These are phyloP conservation scores for Fusarium dimerum DNA, from an alignment of 2,329 filamentous ascomycete genomes.

Conservation along the genomic window DNA sequence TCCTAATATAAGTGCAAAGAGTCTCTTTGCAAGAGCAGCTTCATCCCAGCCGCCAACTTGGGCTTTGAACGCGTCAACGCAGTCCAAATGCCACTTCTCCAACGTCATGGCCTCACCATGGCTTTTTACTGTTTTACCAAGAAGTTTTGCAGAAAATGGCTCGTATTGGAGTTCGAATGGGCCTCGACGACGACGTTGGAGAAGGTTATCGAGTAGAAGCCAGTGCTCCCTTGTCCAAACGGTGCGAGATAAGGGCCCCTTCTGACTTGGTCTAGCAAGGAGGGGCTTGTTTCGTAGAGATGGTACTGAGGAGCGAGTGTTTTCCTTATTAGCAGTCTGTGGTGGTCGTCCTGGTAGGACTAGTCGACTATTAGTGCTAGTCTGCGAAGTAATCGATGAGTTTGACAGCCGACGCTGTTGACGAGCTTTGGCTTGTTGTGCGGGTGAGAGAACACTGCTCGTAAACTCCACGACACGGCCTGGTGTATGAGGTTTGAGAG, in stretches of 20 bases:
- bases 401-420: constrained; percentile 33
- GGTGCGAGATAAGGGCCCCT: constrained; percentile 40
- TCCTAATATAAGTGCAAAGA: constrained; percentile 55
- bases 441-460: constrained; percentile 49
- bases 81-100: constrained; percentile 59
- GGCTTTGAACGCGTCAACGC: constrained; percentile 54
- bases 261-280: constrained; percentile 14
- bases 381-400: constrained; percentile 19
- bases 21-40: constrained; percentile 48
- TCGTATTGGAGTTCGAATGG: constrained; percentile 35
- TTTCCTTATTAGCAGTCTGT: constrained; percentile 36
- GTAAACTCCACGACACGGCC: constrained; percentile 61
- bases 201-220: constrained; percentile 52
- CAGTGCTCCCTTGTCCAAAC: constrained; percentile 55
- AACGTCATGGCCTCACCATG: constrained; percentile 49
- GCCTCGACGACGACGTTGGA: constrained; percentile 49
- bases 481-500: constrained; percentile 57
- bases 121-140: constrained; percentile 51
- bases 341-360: constrained; percentile 7
- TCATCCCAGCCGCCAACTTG: constrained; percentile 54
- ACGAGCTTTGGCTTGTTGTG: constrained; percentile 41
- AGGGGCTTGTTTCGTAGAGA: constrained; percentile 32
- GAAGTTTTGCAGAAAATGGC: constrained; percentile 36
- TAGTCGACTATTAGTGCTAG: constrained; percentile 11
- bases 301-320: constrained; percentile 27